phyloP scores from a whole-genome alignment of 805 yeast genomes.

The Yamadazyma laniorum region DNA sequence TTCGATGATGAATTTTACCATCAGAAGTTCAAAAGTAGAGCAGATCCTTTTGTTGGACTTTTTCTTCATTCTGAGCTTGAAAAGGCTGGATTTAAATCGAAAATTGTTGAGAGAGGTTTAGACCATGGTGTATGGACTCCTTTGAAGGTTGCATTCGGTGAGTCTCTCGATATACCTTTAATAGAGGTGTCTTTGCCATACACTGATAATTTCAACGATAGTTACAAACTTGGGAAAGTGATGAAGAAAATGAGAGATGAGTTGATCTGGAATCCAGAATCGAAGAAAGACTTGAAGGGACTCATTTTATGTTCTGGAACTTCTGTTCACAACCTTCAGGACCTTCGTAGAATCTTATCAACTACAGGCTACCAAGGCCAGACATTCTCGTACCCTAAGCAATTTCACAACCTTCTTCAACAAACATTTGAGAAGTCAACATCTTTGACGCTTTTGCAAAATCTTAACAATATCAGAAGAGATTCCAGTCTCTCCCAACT shows the following conservation, averaged over 20 bases:
- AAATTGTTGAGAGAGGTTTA: constrained; percentile 56
- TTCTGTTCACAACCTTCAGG: constrained; percentile 75
- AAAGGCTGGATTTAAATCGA: constrained; percentile 43
- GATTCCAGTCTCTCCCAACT: constrained; percentile 25
- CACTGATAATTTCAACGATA: constrained; percentile 38
- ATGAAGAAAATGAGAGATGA: constrained; percentile 51
- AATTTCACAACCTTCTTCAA: constrained; percentile 50
- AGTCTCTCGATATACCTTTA: constrained; percentile 45
- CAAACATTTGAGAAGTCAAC: constrained; percentile 22
- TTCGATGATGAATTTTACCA: constrained; percentile 65
- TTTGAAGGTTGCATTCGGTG: constrained; percentile 61
- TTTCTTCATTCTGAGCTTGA: constrained; percentile 42
- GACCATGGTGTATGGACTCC: constrained; percentile 90
- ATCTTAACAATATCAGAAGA: constrained; percentile 14
- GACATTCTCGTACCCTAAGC: constrained; percentile 47
- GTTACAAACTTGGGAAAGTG: constrained; percentile 54
- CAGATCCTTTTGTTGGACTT: constrained; percentile 42
- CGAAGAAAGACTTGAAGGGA: constrained; percentile 27
- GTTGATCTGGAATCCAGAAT: constrained; percentile 28
- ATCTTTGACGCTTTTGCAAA: constrained; percentile 13
- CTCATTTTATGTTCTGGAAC: constrained; percentile 68
- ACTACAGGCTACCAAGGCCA: constrained; percentile 9
- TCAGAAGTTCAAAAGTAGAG: constrained; percentile 57
- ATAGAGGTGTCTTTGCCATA: constrained; percentile 50
- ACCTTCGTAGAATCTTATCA: constrained; percentile 45